Evolutionary conservation across 2,329 filamentous ascomycete genomes (phyloP), one percentile per base, ranked within the genome.

Genomic region (Verticillium klebahnii): DNA sequence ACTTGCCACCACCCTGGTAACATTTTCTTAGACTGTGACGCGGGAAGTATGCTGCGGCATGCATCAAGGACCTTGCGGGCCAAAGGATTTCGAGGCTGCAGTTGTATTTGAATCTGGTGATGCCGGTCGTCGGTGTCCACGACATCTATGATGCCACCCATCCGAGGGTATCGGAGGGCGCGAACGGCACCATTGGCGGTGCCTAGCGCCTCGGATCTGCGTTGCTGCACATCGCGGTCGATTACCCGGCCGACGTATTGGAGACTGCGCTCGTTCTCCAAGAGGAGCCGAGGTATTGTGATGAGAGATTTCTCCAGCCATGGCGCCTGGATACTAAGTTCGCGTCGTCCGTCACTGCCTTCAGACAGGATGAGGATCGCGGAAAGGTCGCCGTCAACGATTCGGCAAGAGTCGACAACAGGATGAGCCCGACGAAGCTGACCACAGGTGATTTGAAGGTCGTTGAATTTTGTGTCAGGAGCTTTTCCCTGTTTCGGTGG

Each of bases 1-100:
- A 85, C 81, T 70, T 91, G 88, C 83, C 90, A 90, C 89, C 90
- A 93, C 2, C 84, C 86, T 11, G 87, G 82, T 61, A 91, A 76
- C 11, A 92, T 75, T 31, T 79, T 90, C 76, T 79, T 88, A 63
- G 76, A 85, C 50, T 83, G 79, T 0, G 81, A 78, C 23, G 85
- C 78, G 7, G 85, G 85, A 32, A 93, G 72, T 37, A 90, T 82
- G 65, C 88, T 87, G 62, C 84, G 84, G 69, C 89, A 89, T 17
- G 85, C 77, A 36, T 84, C 79, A 9, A 93, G 75, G 9, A 88
- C 77, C 60, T 80, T 85, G 32, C 78, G 79, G 5, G 91, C 88
- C 58, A 89, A 80, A n/a, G 80, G 78, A 58, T 84, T 87, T 15
- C 78, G 79, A 12, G 91, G 89, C 64, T 89, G 82, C 62, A 94